Conservation (phyloP, 2,329 filamentous ascomycete species). For the Leptographium galeiforme region DNA sequence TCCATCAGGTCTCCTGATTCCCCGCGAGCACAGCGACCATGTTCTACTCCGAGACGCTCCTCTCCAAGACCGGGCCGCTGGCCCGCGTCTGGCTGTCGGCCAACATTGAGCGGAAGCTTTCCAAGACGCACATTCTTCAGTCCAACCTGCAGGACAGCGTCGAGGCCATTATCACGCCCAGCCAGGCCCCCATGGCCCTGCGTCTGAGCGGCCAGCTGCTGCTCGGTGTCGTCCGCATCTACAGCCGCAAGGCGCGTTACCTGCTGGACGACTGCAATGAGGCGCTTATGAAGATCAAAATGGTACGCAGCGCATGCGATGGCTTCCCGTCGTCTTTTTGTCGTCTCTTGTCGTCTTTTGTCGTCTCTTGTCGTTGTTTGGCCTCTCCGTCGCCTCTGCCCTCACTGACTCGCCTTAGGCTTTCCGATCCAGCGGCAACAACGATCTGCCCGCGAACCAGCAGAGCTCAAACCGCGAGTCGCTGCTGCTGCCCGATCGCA, state of each 20-base stretch:
- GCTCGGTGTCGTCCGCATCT: slow-evolving; percentile 92
- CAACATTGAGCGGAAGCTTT: slow-evolving; percentile 96
- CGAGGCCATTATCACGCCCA: slow-evolving; percentile 83
- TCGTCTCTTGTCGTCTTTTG: too few relatives aligned
- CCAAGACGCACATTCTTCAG: slow-evolving; percentile 89
- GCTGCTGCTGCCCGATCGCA: slow-evolving; percentile 77
- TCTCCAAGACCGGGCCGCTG: slow-evolving; percentile 93
- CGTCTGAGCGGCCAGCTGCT: slow-evolving; percentile 88
- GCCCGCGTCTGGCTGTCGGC: slow-evolving; percentile 96
- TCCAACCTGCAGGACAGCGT: slow-evolving; percentile 93
- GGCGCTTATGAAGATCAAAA: slow-evolving; percentile 94
- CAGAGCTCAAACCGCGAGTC: slow-evolving; percentile 73
- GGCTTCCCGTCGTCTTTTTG: neutral
- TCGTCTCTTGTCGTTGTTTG: too few relatives aligned
- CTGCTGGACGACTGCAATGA: slow-evolving; percentile 95
- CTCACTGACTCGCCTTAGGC: slow-evolving; percentile 40
- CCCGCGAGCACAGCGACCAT: slow-evolving; percentile 32
- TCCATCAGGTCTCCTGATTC: too few relatives aligned
- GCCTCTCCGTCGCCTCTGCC: neutral
- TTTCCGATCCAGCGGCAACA: slow-evolving; percentile 86
- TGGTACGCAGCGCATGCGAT: slow-evolving; percentile 44
- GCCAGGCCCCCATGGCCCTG: slow-evolving; percentile 86
- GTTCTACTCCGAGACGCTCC: slow-evolving; percentile 95
- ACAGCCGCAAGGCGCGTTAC: slow-evolving; percentile 93
- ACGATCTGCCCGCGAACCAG: slow-evolving; percentile 78